Evolutionary conservation across 177 flowering plant species (phyloP).

Genomic region (Vitis hybrid): DNA sequence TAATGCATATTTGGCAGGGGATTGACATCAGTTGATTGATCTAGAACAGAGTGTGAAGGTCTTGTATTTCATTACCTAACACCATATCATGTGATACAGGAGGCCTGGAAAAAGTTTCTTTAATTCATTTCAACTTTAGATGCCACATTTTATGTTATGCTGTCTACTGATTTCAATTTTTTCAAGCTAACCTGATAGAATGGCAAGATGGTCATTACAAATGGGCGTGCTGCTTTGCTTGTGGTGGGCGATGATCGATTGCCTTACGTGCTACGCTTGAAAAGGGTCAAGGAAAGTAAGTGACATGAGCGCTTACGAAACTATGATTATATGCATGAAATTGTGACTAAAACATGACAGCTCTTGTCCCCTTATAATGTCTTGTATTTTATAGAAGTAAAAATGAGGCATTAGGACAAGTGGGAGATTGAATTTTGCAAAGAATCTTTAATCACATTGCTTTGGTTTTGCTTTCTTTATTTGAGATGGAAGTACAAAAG

Average conservation of each 20-base stretch:
- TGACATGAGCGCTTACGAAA: slow-evolving; percentile 5
- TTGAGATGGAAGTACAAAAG: slow-evolving; percentile 23
- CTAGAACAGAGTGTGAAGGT: too few species aligned
- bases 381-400: slow-evolving; percentile 14
- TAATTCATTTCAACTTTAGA: too few species aligned
- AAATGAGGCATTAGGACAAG: slow-evolving; percentile 13
- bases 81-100: too few species aligned
- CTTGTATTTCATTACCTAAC: too few species aligned
- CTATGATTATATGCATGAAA: slow-evolving; percentile 9
- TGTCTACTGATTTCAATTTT: too few species aligned
- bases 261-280: not conserved
- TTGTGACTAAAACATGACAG: slow-evolving; percentile 21
- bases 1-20: too few species aligned
- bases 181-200: not conserved
- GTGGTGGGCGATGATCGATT: not conserved
- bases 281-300: not conserved
- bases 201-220: not conserved
- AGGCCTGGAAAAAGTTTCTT: too few species aligned
- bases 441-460: slow-evolving; percentile 10
- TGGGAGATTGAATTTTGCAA: slow-evolving; percentile 2
- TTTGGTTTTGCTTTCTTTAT: slow-evolving; percentile 6
- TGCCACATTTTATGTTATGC: too few species aligned
- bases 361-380: slow-evolving; percentile 19
- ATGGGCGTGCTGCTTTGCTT: not conserved
- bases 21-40: too few species aligned